Evolutionary conservation across 2,329 filamentous ascomycete genomes (phyloP).

Genomic region (Diplodia intermedia): DNA sequence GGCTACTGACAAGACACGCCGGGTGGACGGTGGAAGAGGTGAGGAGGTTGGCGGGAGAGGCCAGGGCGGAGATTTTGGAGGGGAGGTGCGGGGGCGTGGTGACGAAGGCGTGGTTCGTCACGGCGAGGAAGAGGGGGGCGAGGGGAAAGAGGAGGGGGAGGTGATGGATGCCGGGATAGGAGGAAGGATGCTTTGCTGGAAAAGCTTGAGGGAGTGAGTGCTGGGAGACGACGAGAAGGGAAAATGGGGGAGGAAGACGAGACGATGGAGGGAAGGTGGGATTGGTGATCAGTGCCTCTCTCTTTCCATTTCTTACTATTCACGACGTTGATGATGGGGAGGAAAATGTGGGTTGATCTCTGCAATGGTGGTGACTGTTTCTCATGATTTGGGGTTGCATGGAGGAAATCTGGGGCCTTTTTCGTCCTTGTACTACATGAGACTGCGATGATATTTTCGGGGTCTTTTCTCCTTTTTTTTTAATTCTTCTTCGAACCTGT

Average conservation of each 20-base stretch:
- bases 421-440: conserved; percentile 2
- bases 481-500: conserved; percentile 1
- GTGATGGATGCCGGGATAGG: not conserved
- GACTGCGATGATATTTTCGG: not conserved
- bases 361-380: too few relatives aligned
- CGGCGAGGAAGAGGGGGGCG: conserved; percentile 17
- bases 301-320: not conserved
- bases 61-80: conserved; percentile 23
- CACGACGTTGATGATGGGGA: not conserved
- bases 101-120: conserved; percentile 25
- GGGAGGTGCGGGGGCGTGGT: conserved; percentile 14
- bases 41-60: not conserved
- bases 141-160: conserved; percentile 3
- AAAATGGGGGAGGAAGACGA: too few relatives aligned
- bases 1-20: conserved; percentile 45
- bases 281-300: not conserved
- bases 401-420: not conserved
- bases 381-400: not conserved
- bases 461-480: not conserved
- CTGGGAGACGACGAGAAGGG: not conserved
- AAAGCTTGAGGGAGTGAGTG: too few relatives aligned
- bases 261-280: not conserved
- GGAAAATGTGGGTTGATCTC: not conserved
- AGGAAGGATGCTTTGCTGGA: too few relatives aligned
- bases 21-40: conserved; percentile 47